phyloP scores from a whole-genome alignment of 306 rosid genomes.

The Prunus kanzakura region DNA sequence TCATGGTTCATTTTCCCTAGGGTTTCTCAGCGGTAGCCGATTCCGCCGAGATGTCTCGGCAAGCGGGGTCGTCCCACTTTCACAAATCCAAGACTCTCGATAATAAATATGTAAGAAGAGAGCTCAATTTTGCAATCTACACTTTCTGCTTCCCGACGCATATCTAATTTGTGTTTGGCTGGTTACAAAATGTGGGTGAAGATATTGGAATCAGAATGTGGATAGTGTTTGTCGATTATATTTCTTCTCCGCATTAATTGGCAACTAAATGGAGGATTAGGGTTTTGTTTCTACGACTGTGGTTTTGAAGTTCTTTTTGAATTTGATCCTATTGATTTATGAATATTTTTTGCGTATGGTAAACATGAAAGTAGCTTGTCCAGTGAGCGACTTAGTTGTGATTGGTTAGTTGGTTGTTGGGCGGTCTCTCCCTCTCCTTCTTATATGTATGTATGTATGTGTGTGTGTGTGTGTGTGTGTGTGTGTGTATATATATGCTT shows the following conservation, averaged over 20 bases:
- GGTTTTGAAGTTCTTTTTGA: not conserved
- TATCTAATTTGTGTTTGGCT: not conserved
- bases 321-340: not conserved
- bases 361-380: not conserved
- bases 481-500: not conserved
- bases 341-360: not conserved
- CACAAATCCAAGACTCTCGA: conserved; percentile 95
- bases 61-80: conserved; percentile 61
- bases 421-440: not conserved
- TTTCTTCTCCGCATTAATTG: not conserved
- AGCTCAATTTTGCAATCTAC: not conserved
- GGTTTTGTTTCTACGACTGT: not conserved
- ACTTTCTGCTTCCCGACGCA: not conserved
- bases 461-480: not conserved
- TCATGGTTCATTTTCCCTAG: conserved; percentile 1
- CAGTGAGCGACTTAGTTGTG: not conserved
- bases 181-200: not conserved
- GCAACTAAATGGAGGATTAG: not conserved
- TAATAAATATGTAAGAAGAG: conserved; percentile 70
- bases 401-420: not conserved
- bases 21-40: conserved; percentile 5
- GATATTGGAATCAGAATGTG: not conserved
- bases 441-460: not conserved
- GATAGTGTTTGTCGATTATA: not conserved
- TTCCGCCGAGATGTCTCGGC: conserved; percentile 73